A percentile compares a stretch with the other conserved stretches of the same genome.
These are phyloP conservation scores for Fraxinus greggii DNA, from an alignment of 305 asterid species.

Conservation along the genomic window DNA sequence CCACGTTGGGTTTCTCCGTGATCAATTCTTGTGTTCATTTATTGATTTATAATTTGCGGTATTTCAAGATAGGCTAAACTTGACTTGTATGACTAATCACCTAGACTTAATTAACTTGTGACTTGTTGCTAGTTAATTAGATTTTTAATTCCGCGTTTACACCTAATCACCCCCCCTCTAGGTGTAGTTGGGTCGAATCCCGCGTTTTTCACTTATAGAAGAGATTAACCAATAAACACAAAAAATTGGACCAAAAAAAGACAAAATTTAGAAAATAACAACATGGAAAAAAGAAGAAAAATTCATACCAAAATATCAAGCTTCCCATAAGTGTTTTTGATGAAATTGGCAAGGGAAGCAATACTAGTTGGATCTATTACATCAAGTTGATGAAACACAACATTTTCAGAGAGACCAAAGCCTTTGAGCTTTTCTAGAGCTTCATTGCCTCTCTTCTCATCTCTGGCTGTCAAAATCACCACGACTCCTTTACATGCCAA, in stretches of 20 bases:
- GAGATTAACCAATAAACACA: background rate
- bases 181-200: too few relatives aligned
- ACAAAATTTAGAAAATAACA: background rate
- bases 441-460: slow-evolving; percentile 25
- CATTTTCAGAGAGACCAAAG: background rate
- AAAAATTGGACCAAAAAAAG: too few relatives aligned
- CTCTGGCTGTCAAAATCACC: slow-evolving; percentile 24
- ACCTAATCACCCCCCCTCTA: too few relatives aligned
- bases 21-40: too few relatives aligned
- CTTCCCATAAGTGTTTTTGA: slow-evolving; percentile 13
- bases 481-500: slow-evolving; percentile 15
- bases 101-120: too few relatives aligned
- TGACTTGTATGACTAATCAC: too few relatives aligned
- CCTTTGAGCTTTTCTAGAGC: slow-evolving; percentile 20
- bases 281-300: background rate
- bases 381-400: slow-evolving; percentile 29
- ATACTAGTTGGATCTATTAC: slow-evolving; percentile 17
- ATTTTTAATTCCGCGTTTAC: too few relatives aligned
- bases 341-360: slow-evolving; percentile 6
- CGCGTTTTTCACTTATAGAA: too few relatives aligned
- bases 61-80: too few relatives aligned
- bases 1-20: too few relatives aligned
- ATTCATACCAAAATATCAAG: slow-evolving; percentile 16
- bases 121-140: too few relatives aligned
- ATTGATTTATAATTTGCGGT: too few relatives aligned